Percentiles rank a stretch among this genome's conserved stretches.
These are phyloP conservation scores for Pseudocercospora pini-densiflorae DNA, from an alignment of 2,329 filamentous ascomycete species.

Conservation along the genomic window DNA sequence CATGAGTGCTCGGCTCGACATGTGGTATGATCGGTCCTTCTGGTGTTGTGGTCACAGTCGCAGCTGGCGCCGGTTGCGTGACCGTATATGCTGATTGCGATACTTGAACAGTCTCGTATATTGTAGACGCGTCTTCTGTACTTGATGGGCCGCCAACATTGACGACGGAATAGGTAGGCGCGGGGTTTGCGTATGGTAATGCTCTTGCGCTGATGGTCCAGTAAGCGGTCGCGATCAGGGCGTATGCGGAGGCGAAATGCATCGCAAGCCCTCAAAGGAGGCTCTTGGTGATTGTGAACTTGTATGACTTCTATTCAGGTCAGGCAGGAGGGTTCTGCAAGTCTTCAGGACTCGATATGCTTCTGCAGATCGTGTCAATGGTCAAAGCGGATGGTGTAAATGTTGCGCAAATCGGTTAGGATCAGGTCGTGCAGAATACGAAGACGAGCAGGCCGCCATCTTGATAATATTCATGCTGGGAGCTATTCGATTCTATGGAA, in stretches of 20 bases:
- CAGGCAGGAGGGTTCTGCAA: neutral
- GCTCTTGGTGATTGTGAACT: neutral
- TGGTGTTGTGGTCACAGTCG: constrained; percentile 18
- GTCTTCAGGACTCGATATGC: constrained; percentile 1
- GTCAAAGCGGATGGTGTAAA: constrained; percentile 25
- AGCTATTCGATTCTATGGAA: constrained; percentile 15
- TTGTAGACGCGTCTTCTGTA: constrained; percentile 23
- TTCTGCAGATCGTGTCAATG: constrained; percentile 4
- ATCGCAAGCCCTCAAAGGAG: constrained; percentile 16
- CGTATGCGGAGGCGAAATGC: constrained; percentile 19
- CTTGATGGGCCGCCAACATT: constrained; percentile 34
- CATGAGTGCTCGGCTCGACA: neutral
- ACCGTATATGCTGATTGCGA: constrained; percentile 21
- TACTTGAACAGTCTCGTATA: constrained; percentile 32
- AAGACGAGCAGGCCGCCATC: constrained; percentile 6
- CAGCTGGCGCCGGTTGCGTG: constrained; percentile 15
- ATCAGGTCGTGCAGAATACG: constrained; percentile 8
- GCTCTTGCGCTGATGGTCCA: constrained; percentile 32
- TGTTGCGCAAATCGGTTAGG: constrained; percentile 23
- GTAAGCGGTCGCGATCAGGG: constrained; percentile 29
- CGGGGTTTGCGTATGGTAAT: constrained; percentile 32
- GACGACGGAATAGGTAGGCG: constrained; percentile 38
- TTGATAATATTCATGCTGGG: constrained; percentile 10
- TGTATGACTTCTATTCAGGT: neutral
- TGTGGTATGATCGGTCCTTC: constrained; percentile 10